These are phyloP conservation scores for Pelagophyceae sp. DNA, from an alignment of 352 stramenopile species.

Conservation along the genomic window DNA sequence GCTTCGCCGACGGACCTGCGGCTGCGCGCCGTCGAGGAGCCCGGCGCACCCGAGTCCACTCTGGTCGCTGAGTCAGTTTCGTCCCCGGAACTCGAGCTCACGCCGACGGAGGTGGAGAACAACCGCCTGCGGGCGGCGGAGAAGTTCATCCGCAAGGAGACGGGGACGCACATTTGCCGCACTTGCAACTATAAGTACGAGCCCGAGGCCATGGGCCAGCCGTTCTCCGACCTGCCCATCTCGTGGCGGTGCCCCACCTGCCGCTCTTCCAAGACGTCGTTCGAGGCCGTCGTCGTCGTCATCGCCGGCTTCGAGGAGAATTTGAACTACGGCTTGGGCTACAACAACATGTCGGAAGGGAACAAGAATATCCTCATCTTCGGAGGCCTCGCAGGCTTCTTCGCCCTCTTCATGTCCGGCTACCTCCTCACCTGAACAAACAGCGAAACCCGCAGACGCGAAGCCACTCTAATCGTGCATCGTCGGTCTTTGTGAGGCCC, in stretches of 20 bases:
- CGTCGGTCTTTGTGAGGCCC: too few relatives aligned
- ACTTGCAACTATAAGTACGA: conserved; percentile 59
- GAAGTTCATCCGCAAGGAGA: conserved; percentile 58
- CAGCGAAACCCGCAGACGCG: too few relatives aligned
- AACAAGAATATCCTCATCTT: conserved; percentile 57
- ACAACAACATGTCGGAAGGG: conserved; percentile 49
- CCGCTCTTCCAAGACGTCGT: conserved; percentile 49
- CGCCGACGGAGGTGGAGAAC: conserved; percentile 38
- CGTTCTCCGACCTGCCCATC: conserved; percentile 45
- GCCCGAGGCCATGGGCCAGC: conserved; percentile 43
- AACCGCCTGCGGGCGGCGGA: conserved; percentile 53
- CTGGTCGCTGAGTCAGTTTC: too few relatives aligned
- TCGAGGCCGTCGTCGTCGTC: conserved; percentile 47
- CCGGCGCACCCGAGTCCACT: too few relatives aligned
- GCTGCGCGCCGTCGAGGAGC: too few relatives aligned
- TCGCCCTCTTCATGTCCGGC: conserved; percentile 44
- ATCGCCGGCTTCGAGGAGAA: conserved; percentile 63
- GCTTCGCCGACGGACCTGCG: too few relatives aligned
- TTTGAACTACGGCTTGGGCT: conserved; percentile 57
- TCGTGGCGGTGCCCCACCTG: conserved; percentile 58
- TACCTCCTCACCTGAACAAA: conserved; percentile 51
- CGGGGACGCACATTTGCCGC: conserved; percentile 48
- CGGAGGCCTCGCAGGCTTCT: conserved; percentile 38
- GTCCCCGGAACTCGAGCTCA: not conserved
- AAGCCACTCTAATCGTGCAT: too few relatives aligned